Evolutionary conservation across 257 asterid genomes (phyloP).

Genomic region (Linaria vulgaris): DNA sequence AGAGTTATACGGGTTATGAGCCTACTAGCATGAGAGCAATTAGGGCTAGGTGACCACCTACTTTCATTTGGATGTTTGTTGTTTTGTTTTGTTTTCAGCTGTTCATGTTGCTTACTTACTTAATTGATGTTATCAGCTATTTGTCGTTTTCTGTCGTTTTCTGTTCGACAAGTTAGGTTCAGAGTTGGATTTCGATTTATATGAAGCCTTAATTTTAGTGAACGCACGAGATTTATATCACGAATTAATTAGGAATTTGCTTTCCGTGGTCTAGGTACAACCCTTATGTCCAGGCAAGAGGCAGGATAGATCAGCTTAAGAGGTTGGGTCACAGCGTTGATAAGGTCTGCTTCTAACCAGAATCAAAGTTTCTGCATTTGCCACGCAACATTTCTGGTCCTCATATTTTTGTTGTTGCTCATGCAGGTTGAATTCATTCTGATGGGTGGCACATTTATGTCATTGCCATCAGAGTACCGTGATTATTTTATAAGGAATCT

Average conservation of each 20-base stretch:
- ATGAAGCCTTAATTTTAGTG: not conserved
- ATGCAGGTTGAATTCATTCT: conserved; percentile 94
- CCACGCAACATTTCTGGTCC: conserved; percentile 2
- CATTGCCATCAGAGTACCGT: conserved; percentile 93
- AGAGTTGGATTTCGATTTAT: not conserved
- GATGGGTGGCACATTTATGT: conserved; percentile 99
- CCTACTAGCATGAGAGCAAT: conserved; percentile 99
- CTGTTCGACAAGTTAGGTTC: conserved; percentile 7
- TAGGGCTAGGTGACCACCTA: conserved; percentile 72
- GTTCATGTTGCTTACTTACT: too few species aligned
- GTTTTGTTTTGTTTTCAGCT: not conserved
- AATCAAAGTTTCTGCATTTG: conserved; percentile 21
- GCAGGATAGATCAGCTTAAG: conserved; percentile 96
- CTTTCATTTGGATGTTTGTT: not conserved
- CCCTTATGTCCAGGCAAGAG: conserved; percentile 96
- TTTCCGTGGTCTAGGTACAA: conserved; percentile 59
- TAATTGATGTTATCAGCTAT: too few species aligned
- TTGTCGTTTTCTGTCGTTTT: conserved; percentile 13
- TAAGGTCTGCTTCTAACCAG: conserved; percentile 55
- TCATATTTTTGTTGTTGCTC: conserved; percentile 23
- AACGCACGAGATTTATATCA: not conserved
- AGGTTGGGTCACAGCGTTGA: conserved; percentile 98
- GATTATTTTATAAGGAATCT: conserved; percentile 88
- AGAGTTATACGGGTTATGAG: conserved; percentile 96
- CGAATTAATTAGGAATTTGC: conserved; percentile 15